Evolutionary conservation across 176 grass and related monocot species (phyloP).

Genomic region (Typha latifolia): DNA sequence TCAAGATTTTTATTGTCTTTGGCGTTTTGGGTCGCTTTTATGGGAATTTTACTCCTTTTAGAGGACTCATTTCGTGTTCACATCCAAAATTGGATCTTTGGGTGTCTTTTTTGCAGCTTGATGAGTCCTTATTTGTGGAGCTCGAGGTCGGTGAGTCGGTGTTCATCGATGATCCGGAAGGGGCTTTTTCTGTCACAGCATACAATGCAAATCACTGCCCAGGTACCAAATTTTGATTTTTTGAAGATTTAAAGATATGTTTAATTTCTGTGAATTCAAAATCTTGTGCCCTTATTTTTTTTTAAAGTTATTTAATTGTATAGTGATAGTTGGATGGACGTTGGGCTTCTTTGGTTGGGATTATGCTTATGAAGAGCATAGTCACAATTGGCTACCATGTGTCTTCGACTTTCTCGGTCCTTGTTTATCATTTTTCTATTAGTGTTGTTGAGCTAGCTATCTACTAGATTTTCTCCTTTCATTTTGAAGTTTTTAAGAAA

Average conservation of each 20-base stretch:
- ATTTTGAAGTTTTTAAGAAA: too few species aligned
- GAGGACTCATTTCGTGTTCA: neutral
- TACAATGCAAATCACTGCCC: constrained; percentile 81
- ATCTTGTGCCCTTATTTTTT: neutral
- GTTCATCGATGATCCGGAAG: constrained; percentile 44
- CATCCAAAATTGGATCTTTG: neutral
- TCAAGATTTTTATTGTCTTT: neutral
- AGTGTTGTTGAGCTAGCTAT: too few species aligned
- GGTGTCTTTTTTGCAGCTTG: constrained; percentile 25
- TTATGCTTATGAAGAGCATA: too few species aligned
- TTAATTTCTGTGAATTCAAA: neutral
- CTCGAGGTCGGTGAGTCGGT: constrained; percentile 53
- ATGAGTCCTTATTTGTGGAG: constrained; percentile 40
- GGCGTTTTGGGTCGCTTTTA: neutral
- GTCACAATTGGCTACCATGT: too few species aligned
- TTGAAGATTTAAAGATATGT: neutral
- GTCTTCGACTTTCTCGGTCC: too few species aligned
- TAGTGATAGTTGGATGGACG: too few species aligned
- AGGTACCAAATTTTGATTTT: constrained; percentile 20
- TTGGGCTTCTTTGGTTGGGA: too few species aligned
- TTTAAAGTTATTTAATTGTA: too few species aligned
- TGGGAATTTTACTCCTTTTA: neutral
- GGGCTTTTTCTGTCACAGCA: constrained; percentile 47
- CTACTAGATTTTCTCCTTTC: too few species aligned
- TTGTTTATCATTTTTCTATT: too few species aligned